phyloP scores from a whole-genome alignment of 148 eudicot species.

The Vaccinium macrocarpon region DNA sequence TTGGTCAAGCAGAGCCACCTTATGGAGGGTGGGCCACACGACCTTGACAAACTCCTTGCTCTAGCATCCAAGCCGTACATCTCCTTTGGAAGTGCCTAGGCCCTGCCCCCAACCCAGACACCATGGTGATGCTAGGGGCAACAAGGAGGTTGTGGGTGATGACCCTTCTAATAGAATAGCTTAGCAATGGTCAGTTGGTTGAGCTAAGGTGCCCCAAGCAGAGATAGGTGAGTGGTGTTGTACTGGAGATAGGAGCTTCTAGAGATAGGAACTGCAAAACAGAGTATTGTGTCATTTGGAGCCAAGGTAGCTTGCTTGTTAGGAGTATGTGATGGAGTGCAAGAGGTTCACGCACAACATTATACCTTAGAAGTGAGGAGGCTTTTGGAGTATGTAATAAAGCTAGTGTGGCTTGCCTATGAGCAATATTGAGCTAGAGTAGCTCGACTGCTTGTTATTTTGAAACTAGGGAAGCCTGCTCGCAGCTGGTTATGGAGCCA shows the following conservation, averaged over 20 bases:
- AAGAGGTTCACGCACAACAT: background rate
- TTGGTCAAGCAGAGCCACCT: too few species aligned
- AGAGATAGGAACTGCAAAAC: background rate
- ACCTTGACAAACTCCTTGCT: too few species aligned
- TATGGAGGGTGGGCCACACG: too few species aligned
- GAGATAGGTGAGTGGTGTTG: background rate
- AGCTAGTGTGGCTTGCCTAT: background rate
- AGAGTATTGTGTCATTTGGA: background rate
- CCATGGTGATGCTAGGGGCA: too few species aligned
- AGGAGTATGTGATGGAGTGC: conserved; percentile 1
- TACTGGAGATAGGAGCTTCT: background rate
- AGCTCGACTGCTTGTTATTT: background rate
- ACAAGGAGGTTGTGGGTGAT: background rate
- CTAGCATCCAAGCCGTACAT: too few species aligned
- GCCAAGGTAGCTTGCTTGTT: background rate
- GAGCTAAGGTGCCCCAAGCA: background rate
- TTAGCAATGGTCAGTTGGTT: background rate
- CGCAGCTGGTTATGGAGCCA: background rate
- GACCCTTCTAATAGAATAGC: background rate
- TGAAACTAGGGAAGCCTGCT: background rate
- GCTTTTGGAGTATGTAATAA: background rate
- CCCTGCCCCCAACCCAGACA: too few species aligned
- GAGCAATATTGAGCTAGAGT: background rate
- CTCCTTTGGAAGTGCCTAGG: too few species aligned
- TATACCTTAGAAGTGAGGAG: background rate